Percentiles rank a stretch among this genome's conserved stretches.
Evolutionary conservation across 371 early-diverging fungal genomes (phyloP).

Genomic region (Catenaria anguillulae): DNA sequence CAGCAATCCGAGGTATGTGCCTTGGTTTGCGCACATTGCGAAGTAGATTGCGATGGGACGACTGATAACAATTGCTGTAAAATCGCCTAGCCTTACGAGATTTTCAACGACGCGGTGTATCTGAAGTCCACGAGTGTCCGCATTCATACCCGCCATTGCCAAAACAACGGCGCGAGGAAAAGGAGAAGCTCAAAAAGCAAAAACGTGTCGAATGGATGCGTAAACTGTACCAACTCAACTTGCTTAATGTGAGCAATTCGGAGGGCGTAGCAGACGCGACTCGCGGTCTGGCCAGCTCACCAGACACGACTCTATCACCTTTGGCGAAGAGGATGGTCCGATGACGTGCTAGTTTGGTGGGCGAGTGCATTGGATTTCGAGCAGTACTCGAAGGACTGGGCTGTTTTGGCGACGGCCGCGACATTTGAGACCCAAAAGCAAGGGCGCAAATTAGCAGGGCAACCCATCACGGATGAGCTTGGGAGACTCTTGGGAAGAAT

Average conservation of each 20-base stretch:
- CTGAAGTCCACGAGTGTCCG: background rate
- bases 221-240: too few species aligned
- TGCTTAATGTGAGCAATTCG: too few species aligned
- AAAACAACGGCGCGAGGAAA: constrained; percentile 12
- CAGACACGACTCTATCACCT: background rate
- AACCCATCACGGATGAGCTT: too few species aligned
- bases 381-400: constrained; percentile 24
- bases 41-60: too few species aligned
- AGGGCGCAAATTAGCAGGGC: too few species aligned
- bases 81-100: background rate
- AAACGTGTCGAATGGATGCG: constrained; percentile 29
- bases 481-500: background rate
- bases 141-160: background rate
- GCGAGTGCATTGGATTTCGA: constrained; percentile 29
- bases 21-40: background rate
- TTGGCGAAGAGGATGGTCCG: constrained; percentile 6
- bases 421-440: too few species aligned
- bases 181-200: constrained; percentile 15
- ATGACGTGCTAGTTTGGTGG: constrained; percentile 18
- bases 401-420: constrained; percentile 19
- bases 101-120: background rate
- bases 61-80: background rate
- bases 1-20: too few species aligned
- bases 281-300: constrained; percentile 1
- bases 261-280: background rate